Evolutionary conservation across 441 rosid species (phyloP).

Genomic region (Eruca vesicaria): DNA sequence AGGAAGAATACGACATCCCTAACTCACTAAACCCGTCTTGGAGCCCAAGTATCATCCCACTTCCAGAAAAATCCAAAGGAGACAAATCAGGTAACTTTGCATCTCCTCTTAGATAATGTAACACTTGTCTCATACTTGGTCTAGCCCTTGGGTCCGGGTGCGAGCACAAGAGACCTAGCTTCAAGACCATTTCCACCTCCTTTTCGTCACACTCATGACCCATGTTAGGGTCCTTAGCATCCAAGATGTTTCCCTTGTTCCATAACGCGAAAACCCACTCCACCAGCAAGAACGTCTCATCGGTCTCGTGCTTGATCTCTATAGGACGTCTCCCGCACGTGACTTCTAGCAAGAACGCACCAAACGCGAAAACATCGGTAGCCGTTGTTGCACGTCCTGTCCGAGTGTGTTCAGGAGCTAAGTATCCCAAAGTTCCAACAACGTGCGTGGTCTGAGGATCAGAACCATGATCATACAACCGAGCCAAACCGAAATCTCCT

Average conservation of each 20-base stretch:
- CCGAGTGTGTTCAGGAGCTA: conserved; percentile 82
- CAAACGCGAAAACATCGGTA: conserved; percentile 49
- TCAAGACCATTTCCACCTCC: neutral
- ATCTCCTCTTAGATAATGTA: neutral
- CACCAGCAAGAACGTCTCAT: neutral
- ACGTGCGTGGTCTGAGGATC: conserved; percentile 79
- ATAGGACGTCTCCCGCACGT: neutral
- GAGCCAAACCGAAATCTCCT: conserved; percentile 86
- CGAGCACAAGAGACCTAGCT: neutral
- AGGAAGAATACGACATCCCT: neutral
- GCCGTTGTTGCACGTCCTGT: conserved; percentile 73
- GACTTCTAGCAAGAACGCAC: neutral
- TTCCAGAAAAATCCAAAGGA: neutral
- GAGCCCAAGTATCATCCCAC: neutral
- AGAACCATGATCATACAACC: conserved; percentile 72
- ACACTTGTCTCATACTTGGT: neutral
- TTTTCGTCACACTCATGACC: neutral
- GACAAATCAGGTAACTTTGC: neutral
- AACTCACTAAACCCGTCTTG: neutral
- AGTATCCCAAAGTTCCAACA: conserved; percentile 82
- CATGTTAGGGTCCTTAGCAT: neutral
- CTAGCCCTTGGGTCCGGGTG: neutral
- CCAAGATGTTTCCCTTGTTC: neutral
- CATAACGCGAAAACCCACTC: neutral
- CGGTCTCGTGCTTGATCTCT: neutral